Percentiles rank a stretch among this genome's conserved stretches.
These are phyloP conservation scores for Waltergamsia citrina DNA, from an alignment of 2,329 filamentous ascomycete genomes.

Conservation along the genomic window DNA sequence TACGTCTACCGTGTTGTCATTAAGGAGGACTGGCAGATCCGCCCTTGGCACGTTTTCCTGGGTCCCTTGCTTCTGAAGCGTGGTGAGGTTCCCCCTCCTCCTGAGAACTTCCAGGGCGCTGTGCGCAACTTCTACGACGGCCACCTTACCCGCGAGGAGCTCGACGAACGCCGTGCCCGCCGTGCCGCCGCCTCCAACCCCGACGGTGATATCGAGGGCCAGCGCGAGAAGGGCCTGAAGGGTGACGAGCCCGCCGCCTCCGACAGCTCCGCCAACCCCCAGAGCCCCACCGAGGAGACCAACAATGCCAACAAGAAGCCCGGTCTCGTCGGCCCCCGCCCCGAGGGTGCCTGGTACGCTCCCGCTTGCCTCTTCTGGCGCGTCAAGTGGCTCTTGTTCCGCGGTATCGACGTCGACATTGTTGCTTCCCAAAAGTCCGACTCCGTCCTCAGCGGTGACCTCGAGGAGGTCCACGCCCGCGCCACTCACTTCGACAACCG, in stretches of 20 bases:
- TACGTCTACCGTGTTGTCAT: conserved; percentile 50
- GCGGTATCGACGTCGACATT: conserved; percentile 39
- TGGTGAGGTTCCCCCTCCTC: conserved; percentile 27
- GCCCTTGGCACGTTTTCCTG: conserved; percentile 40
- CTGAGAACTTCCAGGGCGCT: conserved; percentile 27
- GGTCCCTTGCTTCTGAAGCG: conserved; percentile 43
- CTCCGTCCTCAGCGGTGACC: conserved; percentile 40
- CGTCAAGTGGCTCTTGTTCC: conserved; percentile 29
- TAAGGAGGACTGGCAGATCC: conserved; percentile 51
- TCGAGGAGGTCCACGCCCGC: conserved; percentile 45
- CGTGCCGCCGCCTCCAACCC: conserved; percentile 6
- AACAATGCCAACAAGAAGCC: neutral
- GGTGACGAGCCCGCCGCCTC: conserved; percentile 20
- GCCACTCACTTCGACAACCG: conserved; percentile 51
- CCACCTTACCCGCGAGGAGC: conserved; percentile 42
- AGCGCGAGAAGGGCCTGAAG: conserved; percentile 20
- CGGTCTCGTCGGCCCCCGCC: conserved; percentile 18
- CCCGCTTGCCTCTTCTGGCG: conserved; percentile 29
- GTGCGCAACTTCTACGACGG: conserved; percentile 48
- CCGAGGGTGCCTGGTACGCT: conserved; percentile 26
- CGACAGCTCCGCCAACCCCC: conserved; percentile 18
- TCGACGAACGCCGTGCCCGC: conserved; percentile 29
- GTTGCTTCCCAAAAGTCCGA: conserved; percentile 23
- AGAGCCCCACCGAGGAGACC: conserved; percentile 18
- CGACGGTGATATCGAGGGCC: conserved; percentile 13